Percentiles rank a stretch among this genome's conserved stretches.
Evolutionary conservation across 2,329 filamentous ascomycete species (phyloP).

Genomic region (Arthrobotrys megalospora): DNA sequence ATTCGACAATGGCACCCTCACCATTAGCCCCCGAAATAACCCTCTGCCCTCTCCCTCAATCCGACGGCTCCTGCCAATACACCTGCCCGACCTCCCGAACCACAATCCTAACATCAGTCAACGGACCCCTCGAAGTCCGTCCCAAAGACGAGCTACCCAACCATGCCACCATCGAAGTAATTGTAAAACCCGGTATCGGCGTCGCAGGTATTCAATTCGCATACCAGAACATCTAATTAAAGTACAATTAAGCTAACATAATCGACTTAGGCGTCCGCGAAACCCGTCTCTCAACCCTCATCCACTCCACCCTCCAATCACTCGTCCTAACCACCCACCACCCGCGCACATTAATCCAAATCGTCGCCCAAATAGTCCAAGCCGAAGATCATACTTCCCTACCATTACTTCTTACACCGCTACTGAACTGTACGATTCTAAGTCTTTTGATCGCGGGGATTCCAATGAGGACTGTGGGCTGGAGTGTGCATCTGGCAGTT

Average conservation of each 20-base stretch:
- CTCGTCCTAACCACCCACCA: conserved; percentile 82
- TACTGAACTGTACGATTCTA: conserved; percentile 84
- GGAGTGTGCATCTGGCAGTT: conserved; percentile 77
- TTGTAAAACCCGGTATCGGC: conserved; percentile 86
- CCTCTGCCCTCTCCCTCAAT: conserved; percentile 72
- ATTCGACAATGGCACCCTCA: conserved; percentile 29
- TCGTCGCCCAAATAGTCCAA: conserved; percentile 82
- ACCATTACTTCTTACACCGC: conserved; percentile 79
- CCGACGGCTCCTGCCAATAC: conserved; percentile 86
- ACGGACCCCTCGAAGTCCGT: conserved; percentile 91
- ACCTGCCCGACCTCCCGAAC: conserved; percentile 73
- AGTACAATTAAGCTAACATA: conserved; percentile 27
- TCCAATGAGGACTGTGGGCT: conserved; percentile 81
- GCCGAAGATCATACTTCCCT: conserved; percentile 79
- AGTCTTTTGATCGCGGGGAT: conserved; percentile 86
- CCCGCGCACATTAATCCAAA: conserved; percentile 82
- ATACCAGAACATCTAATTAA: background rate
- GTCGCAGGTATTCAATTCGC: conserved; percentile 77
- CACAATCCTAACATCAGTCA: conserved; percentile 86
- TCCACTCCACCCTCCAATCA: conserved; percentile 80
- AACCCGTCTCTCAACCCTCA: conserved; percentile 83
- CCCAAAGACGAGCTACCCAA: conserved; percentile 92
- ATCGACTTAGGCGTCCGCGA: conserved; percentile 75
- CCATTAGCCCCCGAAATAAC: conserved; percentile 39
- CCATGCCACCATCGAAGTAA: conserved; percentile 90